Percentiles rank a stretch among this genome's conserved stretches.
These are phyloP conservation scores for Kalmusia sp. DNA, from an alignment of 2,329 filamentous ascomycete genomes.

Conservation along the genomic window DNA sequence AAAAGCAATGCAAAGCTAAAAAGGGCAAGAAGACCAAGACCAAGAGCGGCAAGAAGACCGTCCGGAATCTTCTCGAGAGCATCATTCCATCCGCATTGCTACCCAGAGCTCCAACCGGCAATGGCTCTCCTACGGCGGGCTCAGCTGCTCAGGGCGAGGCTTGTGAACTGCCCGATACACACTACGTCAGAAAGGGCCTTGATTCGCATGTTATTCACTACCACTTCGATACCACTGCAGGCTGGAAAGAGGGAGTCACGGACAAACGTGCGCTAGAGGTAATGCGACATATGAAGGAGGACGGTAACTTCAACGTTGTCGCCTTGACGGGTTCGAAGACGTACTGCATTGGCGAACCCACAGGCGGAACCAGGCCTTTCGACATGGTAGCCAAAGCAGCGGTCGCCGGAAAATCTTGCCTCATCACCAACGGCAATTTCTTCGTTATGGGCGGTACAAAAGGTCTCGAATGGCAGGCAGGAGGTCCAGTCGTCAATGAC, in stretches of 20 bases:
- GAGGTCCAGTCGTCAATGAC: neutral
- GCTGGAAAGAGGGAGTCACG: too few relatives aligned
- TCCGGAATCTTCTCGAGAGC: neutral
- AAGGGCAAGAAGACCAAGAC: neutral
- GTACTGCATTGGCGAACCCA: neutral
- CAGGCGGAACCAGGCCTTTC: neutral
- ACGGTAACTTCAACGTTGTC: neutral
- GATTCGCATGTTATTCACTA: neutral
- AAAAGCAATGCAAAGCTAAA: too few relatives aligned
- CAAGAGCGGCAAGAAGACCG: neutral
- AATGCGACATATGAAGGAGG: neutral
- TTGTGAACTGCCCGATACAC: neutral
- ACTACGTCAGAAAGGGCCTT: neutral
- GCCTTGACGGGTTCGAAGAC: neutral
- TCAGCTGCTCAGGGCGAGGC: too few relatives aligned
- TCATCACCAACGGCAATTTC: slow-evolving; percentile 3
- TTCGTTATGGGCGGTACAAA: neutral
- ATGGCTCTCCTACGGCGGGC: too few relatives aligned
- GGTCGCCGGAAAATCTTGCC: neutral
- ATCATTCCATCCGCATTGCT: neutral
- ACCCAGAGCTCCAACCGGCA: neutral
- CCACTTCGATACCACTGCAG: neutral
- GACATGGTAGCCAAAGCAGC: neutral
- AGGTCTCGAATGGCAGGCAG: neutral
- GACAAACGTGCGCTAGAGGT: neutral